Percentiles rank a stretch among this genome's conserved stretches.
These are phyloP conservation scores for Fraxinus latifolia DNA, from an alignment of 305 asterid genomes.

Conservation along the genomic window DNA sequence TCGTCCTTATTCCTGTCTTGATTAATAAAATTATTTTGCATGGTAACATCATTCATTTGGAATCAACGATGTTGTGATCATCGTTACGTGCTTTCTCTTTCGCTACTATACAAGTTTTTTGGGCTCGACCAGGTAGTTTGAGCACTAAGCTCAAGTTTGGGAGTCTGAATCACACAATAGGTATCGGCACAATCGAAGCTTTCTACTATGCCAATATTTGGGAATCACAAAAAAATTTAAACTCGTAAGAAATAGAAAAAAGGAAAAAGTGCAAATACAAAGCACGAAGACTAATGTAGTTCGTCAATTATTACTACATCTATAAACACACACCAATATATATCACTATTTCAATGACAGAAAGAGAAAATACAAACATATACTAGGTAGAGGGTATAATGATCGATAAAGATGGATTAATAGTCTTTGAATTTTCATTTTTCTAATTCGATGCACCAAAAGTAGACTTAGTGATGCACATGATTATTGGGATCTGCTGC, in stretches of 20 bases:
- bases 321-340: neutral
- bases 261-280: too few species aligned
- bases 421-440: too few species aligned
- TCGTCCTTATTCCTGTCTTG: neutral
- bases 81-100: neutral
- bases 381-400: neutral
- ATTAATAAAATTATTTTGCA: too few species aligned
- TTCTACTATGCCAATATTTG: neutral
- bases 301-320: neutral
- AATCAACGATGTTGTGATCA: neutral
- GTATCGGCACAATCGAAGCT: neutral
- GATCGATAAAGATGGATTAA: neutral
- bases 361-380: neutral
- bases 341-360: neutral
- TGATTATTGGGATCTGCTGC: neutral
- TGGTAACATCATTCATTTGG: too few species aligned
- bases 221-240: neutral
- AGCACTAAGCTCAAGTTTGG: neutral
- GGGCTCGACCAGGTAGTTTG: neutral
- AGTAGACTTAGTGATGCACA: neutral
- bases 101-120: neutral
- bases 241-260: neutral
- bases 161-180: neutral
- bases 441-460: neutral
- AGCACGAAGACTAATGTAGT: neutral